Percentiles rank a stretch among this genome's conserved stretches.
phyloP scores from a whole-genome alignment of 176 grass and related monocot genomes.

The Dactylis glomerata region DNA sequence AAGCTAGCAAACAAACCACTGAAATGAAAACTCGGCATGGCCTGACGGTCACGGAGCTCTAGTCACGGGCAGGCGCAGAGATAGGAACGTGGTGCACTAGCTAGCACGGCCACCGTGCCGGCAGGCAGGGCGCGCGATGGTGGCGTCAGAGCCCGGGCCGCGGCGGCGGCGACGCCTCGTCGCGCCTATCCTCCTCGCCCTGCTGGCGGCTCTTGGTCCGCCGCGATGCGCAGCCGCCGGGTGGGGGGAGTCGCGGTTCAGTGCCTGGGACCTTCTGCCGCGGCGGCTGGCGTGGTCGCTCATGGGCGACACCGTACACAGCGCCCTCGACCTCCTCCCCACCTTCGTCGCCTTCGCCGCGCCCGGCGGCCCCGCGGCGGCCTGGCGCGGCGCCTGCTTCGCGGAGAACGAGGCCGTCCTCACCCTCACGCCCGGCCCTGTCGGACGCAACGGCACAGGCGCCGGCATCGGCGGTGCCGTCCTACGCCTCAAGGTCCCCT shows the following conservation, averaged over 20 bases:
- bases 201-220: not conserved
- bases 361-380: constrained; percentile 39
- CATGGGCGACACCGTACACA: constrained; percentile 57
- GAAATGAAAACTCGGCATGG: not conserved
- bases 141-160: not conserved
- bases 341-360: constrained; percentile 62
- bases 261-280: constrained; percentile 63
- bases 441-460: constrained; percentile 25
- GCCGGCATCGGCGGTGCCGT: constrained; percentile 51
- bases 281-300: constrained; percentile 70
- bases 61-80: constrained; percentile 16
- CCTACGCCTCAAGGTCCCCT: constrained; percentile 61
- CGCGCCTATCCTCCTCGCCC: not conserved
- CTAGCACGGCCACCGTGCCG: not conserved
- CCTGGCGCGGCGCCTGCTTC: constrained; percentile 83
- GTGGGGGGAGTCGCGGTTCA: constrained; percentile 40
- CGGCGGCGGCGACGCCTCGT: not conserved
- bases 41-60: not conserved
- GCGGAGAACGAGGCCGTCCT: constrained; percentile 67
- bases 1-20: not conserved
- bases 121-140: not conserved
- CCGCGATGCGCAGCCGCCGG: not conserved
- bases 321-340: constrained; percentile 90
- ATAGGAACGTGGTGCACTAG: not conserved
- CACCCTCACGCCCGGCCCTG: constrained; percentile 40